Percentiles rank a stretch among this genome's conserved stretches.
Evolutionary conservation across 139 green algal genomes (phyloP).

Genomic region (Bryopsis sp.): DNA sequence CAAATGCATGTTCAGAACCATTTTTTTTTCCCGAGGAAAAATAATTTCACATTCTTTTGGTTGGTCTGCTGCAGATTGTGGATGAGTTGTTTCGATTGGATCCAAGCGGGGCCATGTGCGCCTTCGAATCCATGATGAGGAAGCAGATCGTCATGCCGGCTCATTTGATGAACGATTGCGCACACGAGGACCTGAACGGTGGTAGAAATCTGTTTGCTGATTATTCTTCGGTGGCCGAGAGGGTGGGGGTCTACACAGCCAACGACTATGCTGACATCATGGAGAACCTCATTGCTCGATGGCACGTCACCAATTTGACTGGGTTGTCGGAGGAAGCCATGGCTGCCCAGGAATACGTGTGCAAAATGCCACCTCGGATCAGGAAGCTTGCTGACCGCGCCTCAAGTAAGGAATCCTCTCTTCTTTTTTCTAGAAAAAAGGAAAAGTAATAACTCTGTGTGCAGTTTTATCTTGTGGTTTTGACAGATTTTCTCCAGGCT

Average conservation of each 20-base stretch:
- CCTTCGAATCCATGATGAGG: conserved; percentile 97
- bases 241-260: conserved; percentile 67
- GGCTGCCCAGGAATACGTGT: conserved; percentile 64
- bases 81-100: conserved; percentile 84
- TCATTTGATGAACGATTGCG: conserved; percentile 89
- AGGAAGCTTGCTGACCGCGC: conserved; percentile 74
- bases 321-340: conserved; percentile 55
- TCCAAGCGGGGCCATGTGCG: conserved; percentile 75
- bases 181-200: conserved; percentile 54
- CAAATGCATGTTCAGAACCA: too few species aligned
- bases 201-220: conserved; percentile 81
- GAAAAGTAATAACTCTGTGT: too few species aligned
- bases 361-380: conserved; percentile 73
- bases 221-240: conserved; percentile 91
- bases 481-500: too few species aligned
- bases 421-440: too few species aligned
- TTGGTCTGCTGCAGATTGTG: conserved; percentile 68
- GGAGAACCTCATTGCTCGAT: conserved; percentile 70
- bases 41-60: too few species aligned
- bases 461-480: too few species aligned
- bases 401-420: conserved; percentile 23
- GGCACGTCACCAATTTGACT: conserved; percentile 40
- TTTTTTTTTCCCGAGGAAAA: too few species aligned
- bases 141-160: conserved; percentile 99
- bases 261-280: conserved; percentile 94